Conservation (phyloP, 2,329 filamentous ascomycete species). For the Epichloe aotearoae region DNA sequence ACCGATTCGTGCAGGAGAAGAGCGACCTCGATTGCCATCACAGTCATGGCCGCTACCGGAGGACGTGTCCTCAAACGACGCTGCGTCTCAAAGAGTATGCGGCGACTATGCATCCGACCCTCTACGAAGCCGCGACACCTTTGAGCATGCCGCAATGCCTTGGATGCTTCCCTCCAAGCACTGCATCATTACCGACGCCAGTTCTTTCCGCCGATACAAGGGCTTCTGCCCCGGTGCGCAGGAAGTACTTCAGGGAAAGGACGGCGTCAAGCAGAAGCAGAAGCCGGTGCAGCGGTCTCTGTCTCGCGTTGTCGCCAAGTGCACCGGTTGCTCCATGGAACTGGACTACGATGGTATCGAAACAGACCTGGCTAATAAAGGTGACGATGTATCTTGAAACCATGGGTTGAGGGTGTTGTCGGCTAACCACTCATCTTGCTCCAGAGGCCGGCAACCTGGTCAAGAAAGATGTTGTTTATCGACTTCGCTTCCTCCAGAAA, state of each 20-base stretch:
- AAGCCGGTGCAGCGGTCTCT: slow-evolving; percentile 27
- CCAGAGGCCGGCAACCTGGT: slow-evolving; percentile 28
- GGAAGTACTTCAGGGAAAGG: slow-evolving; percentile 32
- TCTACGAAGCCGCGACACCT: not conserved
- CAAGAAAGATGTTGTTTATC: slow-evolving; percentile 32
- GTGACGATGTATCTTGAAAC: slow-evolving; percentile 17
- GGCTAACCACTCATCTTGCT: not conserved
- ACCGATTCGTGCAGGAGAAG: slow-evolving; percentile 7
- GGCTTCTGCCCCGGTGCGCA: slow-evolving; percentile 43
- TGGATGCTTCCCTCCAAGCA: slow-evolving; percentile 11
- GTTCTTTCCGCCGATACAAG: slow-evolving; percentile 39
- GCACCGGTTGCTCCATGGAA: slow-evolving; percentile 39
- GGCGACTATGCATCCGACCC: not conserved
- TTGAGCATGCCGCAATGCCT: not conserved
- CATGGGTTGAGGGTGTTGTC: no score
- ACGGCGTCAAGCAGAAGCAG: slow-evolving; percentile 36
- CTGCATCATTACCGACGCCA: slow-evolving; percentile 28
- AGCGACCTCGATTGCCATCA: not conserved
- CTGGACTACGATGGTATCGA: slow-evolving; percentile 40
- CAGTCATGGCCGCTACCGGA: slow-evolving; percentile 1
- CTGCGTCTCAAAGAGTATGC: not conserved
- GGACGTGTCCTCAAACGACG: not conserved
- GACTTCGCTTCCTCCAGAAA: slow-evolving; percentile 42
- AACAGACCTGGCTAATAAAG: slow-evolving; percentile 32
- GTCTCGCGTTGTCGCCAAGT: slow-evolving; percentile 29